phyloP scores from a whole-genome alignment of 1,284 basidiomycete genomes.

The Polyporus tsugae region DNA sequence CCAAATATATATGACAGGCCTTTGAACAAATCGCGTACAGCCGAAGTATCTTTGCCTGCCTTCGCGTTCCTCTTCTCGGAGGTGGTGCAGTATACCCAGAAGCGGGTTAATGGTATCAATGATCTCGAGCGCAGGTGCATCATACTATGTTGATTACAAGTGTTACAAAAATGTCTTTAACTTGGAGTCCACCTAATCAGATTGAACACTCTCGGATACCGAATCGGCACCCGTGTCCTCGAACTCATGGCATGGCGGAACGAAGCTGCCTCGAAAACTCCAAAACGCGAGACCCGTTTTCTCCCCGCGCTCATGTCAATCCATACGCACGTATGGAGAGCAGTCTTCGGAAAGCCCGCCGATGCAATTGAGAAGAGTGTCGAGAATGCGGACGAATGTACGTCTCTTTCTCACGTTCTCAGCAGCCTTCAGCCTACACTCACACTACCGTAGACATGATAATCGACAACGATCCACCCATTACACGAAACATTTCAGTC shows the following conservation, averaged over 20 bases:
- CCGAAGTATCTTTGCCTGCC: conserved; percentile 84
- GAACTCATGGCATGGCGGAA: conserved; percentile 80
- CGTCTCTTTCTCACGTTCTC: conserved; percentile 39
- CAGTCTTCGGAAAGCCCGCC: conserved; percentile 92
- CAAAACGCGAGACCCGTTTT: conserved; percentile 89
- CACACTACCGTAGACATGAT: conserved; percentile 86
- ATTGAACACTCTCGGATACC: conserved; percentile 89
- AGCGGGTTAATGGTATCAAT: conserved; percentile 91
- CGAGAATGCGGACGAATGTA: conserved; percentile 95
- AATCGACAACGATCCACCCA: conserved; percentile 93
- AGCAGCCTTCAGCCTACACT: neutral
- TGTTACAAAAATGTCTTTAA: neutral
- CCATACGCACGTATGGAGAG: conserved; percentile 93
- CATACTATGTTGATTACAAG: neutral
- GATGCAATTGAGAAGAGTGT: conserved; percentile 96
- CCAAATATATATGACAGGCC: conserved; percentile 87
- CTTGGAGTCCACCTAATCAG: conserved; percentile 48
- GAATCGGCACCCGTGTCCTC: conserved; percentile 85
- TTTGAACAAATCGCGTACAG: conserved; percentile 82
- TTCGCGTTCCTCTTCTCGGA: conserved; percentile 93
- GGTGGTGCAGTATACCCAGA: conserved; percentile 94
- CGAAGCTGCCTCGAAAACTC: conserved; percentile 77
- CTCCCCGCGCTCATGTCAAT: conserved; percentile 91
- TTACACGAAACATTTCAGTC: conserved; percentile 92
- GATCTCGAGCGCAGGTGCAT: conserved; percentile 82